Base-by-base conservation (phyloP, 768 basidiomycete species). In the Tulasnella sp. region DNA sequence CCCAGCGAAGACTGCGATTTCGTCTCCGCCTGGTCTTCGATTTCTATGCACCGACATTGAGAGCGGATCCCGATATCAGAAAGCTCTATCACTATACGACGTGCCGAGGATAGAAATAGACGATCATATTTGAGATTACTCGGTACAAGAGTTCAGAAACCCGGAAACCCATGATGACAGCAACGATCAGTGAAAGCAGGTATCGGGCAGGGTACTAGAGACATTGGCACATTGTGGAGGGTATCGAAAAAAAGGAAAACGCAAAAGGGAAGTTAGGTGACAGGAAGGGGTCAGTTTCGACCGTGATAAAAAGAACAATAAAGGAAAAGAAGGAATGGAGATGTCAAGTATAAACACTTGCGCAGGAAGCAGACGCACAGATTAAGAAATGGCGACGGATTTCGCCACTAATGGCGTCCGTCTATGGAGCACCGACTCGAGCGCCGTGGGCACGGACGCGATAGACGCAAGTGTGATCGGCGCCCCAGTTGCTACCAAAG, bases 401-500 rank as follows among this genome's bases (percentile, higher is more conserved):
- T 15, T 52, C 7, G n/a, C 22, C 22, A 58, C 31, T 3, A 25
- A n/a, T 9, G 25, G 39, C 49, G 36, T 45, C 12, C 42, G 22
- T 40, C 22, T 40, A 54, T 40, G 17, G n/a, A 42, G 42, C 29
- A 9, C 52, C 25, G 25, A 52, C 67, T 14, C 67, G 78, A 37
- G 38, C 67, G 34, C 93, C 93, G 80, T 94, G 93, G 38, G 93
- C 91, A 58, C 93, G 88, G 83, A 94, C 85, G 64, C 93, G 89
- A 83, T 95, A 99, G 49, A 99, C 83, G 83, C 97, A 99, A 0
- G 96, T 97, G 81, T 88, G 93, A 76, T 91, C 89, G 82, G 86
- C 85, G 54, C 96, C 97, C 91, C 95, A 98, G 81, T 98, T 99
- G 81, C 85, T 91, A 83, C 89, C 86, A 79, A 99, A 85, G 78